phyloP scores from a whole-genome alignment of 2,329 filamentous ascomycete species.

The Arachnopeziza araneosa region DNA sequence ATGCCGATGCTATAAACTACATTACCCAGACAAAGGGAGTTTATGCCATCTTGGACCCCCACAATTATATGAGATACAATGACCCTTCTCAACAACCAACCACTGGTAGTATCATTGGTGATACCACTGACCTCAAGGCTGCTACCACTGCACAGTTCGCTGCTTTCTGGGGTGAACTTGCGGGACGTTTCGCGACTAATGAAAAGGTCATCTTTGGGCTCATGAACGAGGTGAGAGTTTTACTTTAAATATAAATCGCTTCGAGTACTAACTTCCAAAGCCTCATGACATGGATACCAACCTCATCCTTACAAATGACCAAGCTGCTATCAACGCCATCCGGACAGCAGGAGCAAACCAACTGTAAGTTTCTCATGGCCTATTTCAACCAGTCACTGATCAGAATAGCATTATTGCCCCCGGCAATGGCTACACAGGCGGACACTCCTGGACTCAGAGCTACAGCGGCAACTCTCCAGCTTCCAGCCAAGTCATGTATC shows the following conservation, averaged over 20 bases:
- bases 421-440: conserved; percentile 45
- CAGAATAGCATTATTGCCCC: conserved; percentile 38
- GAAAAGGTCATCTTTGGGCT: conserved; percentile 45
- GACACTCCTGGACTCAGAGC: conserved; percentile 40
- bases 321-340: conserved; percentile 42
- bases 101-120: conserved; percentile 44
- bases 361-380: conserved; percentile 23
- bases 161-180: conserved; percentile 45
- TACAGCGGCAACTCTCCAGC: conserved; percentile 32
- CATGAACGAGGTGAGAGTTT: conserved; percentile 33
- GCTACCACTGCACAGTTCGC: conserved; percentile 43
- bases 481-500: conserved; percentile 35
- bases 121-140: conserved; percentile 38
- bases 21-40: conserved; percentile 42
- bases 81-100: conserved; percentile 43
- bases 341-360: conserved; percentile 39
- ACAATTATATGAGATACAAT: conserved; percentile 51
- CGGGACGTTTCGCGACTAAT: conserved; percentile 39
- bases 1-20: conserved; percentile 38
- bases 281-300: conserved; percentile 45
- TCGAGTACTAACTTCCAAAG: conserved; percentile 17
- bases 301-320: conserved; percentile 42
- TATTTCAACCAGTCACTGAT: background rate
- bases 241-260: background rate
- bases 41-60: conserved; percentile 45